Evolutionary conservation across 2,329 filamentous ascomycete genomes (phyloP), one percentile per base, ranked within the genome.

Genomic region (Elsinoe fawcettii): DNA sequence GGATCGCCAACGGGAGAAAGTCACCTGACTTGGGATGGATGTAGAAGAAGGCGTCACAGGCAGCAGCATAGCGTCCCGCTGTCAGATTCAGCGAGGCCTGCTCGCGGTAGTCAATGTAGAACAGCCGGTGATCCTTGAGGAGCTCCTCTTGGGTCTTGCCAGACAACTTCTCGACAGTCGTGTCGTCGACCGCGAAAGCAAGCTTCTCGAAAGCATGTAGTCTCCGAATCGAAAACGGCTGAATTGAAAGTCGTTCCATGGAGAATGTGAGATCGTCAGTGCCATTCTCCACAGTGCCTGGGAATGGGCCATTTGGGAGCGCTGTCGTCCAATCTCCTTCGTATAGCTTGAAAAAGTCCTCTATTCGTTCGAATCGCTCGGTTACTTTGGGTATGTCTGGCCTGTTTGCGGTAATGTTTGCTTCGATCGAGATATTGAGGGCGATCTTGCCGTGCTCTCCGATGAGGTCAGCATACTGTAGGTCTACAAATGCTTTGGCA

Each of bases 1-100:
- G 71, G 60, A 79, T 76, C 2, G 75, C 76, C 20, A 80, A 66
- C 2, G 77, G 77, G 5, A 79, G 64, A 59, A 79, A 77, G 37
- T 77, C 65, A 9, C 68, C 69, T 3, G 68, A 70, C n/a, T 60
- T 58, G 1, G 68, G 61, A 54, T 72, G 64, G 41, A 78, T 73
- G 64, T 71, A 79, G 64, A 79, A 79, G 60, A 75, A 75, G 0
- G 73, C 76, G 44, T 74, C 71, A 60, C 72, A 77, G 8, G 73
- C 72, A 1, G 72, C 74, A 1, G 68, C 66, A 57, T 69, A 78
- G 34, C 70, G 68, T 12, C 53, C 53, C 11, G 58, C 64, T 0
- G 66, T 60, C 2, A 58, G 62, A 5, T 63, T 63, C 12, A 62
- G 58, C 1, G 65, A 65, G 2, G 60, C 57, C 1, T 77, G 74